phyloP scores from a whole-genome alignment of 495 filamentous ascomycete species.

The Penicillium subrubescens region DNA sequence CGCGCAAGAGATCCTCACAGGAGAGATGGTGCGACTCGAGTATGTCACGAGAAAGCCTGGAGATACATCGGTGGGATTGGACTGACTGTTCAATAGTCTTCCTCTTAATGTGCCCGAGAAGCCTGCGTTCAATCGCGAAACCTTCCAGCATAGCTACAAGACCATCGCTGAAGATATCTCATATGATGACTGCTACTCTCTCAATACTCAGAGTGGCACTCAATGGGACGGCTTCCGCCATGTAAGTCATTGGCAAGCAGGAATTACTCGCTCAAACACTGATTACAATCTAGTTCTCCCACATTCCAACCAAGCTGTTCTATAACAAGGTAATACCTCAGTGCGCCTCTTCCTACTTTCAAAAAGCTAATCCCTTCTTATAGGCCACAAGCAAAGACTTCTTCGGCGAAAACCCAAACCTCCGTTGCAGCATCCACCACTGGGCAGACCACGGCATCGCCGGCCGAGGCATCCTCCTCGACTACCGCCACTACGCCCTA shows the following conservation, averaged over 20 bases:
- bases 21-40: conserved; percentile 55
- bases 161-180: conserved; percentile 38
- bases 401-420: conserved; percentile 44
- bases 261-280: neutral
- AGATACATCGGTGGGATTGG: neutral
- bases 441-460: conserved; percentile 50
- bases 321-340: conserved; percentile 48
- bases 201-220: conserved; percentile 73
- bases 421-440: conserved; percentile 52
- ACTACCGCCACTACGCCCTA: conserved; percentile 47
- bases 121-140: conserved; percentile 53
- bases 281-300: conserved; percentile 36
- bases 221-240: conserved; percentile 79
- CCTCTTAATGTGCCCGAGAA: conserved; percentile 54
- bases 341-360: too few relatives aligned
- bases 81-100: conserved; percentile 37
- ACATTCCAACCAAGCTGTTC: conserved; percentile 48
- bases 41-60: conserved; percentile 18
- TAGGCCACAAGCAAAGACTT: conserved; percentile 50
- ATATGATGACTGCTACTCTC: conserved; percentile 62
- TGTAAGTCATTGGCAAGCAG: conserved; percentile 30
- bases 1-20: conserved; percentile 52
- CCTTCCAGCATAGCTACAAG: conserved; percentile 57
- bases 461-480: conserved; percentile 52
- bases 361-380: neutral